A percentile compares a stretch with the other conserved stretches of the same genome.
phyloP scores from a whole-genome alignment of 129 eudicot species.

The Helianthus tuberosus region DNA sequence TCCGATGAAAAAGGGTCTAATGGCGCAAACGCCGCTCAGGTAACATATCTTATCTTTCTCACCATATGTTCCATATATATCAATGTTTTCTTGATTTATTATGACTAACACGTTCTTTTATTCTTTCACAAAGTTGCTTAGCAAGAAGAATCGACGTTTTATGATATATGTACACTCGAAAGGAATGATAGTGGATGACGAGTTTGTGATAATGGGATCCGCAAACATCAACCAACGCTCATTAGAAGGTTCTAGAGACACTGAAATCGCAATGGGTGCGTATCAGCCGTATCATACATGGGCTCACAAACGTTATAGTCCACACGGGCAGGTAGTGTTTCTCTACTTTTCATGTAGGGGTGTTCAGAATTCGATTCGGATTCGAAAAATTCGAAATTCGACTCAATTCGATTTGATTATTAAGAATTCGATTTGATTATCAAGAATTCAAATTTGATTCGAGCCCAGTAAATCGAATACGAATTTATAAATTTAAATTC shows the following conservation, averaged over 20 bases:
- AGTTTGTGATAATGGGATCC: conserved; percentile 81
- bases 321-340: conserved; percentile 69
- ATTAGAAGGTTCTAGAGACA: conserved; percentile 91
- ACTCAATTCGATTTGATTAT: too few relatives aligned
- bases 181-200: conserved; percentile 97
- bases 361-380: too few relatives aligned
- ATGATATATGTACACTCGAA: conserved; percentile 95
- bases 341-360: background rate
- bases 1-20: conserved; percentile 31
- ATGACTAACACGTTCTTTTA: background rate
- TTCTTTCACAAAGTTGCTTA: conserved; percentile 41
- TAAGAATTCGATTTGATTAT: too few relatives aligned
- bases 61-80: background rate
- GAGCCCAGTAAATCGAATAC: too few relatives aligned
- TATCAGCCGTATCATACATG: conserved; percentile 90
- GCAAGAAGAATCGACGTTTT: conserved; percentile 66
- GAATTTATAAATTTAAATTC: too few relatives aligned
- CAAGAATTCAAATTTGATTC: too few relatives aligned
- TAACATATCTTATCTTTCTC: conserved; percentile 21
- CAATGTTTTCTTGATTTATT: conserved; percentile 13
- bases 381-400: too few relatives aligned
- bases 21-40: conserved; percentile 61
- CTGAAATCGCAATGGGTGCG: conserved; percentile 96
- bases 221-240: conserved; percentile 98
- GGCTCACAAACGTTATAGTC: conserved; percentile 56